These are phyloP conservation scores for Pulicaria dysenterica DNA, from an alignment of 129 eudicot species.

Conservation along the genomic window DNA sequence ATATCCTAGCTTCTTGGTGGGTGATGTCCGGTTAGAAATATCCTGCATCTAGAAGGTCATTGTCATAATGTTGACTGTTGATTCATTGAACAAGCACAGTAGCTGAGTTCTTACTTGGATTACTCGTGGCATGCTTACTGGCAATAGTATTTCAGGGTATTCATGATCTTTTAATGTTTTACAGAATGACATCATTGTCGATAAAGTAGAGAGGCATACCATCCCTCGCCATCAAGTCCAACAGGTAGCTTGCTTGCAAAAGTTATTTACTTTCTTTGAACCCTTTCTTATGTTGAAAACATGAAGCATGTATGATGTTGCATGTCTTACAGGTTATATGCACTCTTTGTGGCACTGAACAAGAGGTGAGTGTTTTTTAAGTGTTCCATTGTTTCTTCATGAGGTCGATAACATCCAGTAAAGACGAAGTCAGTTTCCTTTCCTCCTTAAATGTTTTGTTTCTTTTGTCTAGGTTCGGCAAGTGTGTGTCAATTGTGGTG, in stretches of 20 bases:
- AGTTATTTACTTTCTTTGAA: background rate
- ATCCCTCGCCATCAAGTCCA: slow-evolving; percentile 70
- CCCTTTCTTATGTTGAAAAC: background rate
- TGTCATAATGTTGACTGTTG: too few species aligned
- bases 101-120: background rate
- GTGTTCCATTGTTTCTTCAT: slow-evolving; percentile 7
- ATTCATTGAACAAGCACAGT: too few species aligned
- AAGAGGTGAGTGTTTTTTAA: slow-evolving; percentile 59
- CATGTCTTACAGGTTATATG: slow-evolving; percentile 66
- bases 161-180: slow-evolving; percentile 23
- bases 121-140: background rate
- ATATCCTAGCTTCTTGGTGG: too few species aligned
- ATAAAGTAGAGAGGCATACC: slow-evolving; percentile 59
- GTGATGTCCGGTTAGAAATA: too few species aligned
- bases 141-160: background rate
- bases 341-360: slow-evolving; percentile 83
- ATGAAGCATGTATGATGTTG: slow-evolving; percentile 8
- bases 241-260: slow-evolving; percentile 44
- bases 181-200: slow-evolving; percentile 66
- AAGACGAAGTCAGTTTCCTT: background rate
- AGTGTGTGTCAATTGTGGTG: slow-evolving; percentile 83
- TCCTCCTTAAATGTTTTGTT: slow-evolving; percentile 1
- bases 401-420: background rate
- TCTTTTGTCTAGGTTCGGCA: slow-evolving; percentile 60
- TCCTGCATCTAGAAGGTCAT: too few species aligned